phyloP scores from a whole-genome alignment of 306 rosid genomes.

The Cucurbita argyrosperma region DNA sequence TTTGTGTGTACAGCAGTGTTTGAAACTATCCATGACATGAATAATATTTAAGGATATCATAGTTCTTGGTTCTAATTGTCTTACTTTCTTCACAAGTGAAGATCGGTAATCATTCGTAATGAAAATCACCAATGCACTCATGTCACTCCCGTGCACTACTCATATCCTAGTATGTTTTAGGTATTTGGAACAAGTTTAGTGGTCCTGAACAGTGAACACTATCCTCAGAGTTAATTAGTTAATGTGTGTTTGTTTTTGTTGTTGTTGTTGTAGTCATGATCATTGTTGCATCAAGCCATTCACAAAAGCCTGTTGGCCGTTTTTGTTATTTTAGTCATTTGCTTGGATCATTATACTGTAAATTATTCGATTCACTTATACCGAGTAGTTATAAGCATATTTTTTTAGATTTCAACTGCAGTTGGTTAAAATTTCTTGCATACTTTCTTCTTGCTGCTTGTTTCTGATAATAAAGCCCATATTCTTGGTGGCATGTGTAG shows the following conservation, averaged over 20 bases:
- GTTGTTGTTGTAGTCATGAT: background rate
- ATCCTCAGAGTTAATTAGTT: background rate
- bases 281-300: background rate
- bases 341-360: background rate
- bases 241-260: background rate
- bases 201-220: background rate
- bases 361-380: background rate
- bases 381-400: background rate
- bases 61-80: background rate
- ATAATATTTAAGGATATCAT: background rate
- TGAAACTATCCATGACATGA: background rate
- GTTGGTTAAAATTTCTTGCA: background rate
- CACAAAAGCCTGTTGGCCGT: background rate
- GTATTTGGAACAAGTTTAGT: background rate
- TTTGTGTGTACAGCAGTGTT: background rate
- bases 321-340: background rate
- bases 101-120: background rate
- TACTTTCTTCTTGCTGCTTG: background rate
- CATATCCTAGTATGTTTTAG: background rate
- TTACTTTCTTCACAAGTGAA: background rate
- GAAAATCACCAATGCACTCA: background rate
- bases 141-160: background rate
- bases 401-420: background rate
- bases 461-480: background rate
- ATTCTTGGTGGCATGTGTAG: conserved; percentile 24